Evolutionary conservation across 129 eudicot genomes (phyloP).

Genomic region (Cynara cardunculus): DNA sequence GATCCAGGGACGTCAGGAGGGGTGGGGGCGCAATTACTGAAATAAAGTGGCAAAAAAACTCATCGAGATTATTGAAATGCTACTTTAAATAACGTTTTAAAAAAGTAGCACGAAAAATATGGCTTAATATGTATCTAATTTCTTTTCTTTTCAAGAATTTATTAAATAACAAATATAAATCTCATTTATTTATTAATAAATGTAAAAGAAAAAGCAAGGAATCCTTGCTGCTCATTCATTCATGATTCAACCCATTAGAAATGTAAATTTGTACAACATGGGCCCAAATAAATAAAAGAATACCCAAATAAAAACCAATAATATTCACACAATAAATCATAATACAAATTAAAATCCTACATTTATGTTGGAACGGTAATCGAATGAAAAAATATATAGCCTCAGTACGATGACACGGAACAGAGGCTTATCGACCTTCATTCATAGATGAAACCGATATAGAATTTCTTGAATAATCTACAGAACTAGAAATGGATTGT

Average conservation of each 20-base stretch:
- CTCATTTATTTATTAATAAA: neutral
- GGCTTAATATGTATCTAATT: neutral
- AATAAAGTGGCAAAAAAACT: too few species aligned
- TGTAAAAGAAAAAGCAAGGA: too few species aligned
- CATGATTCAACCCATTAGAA: neutral
- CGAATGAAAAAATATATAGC: neutral
- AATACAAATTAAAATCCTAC: neutral
- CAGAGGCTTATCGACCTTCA: constrained; percentile 55
- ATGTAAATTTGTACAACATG: neutral
- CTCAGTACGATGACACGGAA: neutral
- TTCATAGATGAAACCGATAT: constrained; percentile 62
- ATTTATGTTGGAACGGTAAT: neutral
- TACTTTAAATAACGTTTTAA: too few species aligned
- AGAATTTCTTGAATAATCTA: constrained; percentile 65
- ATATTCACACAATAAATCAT: neutral
- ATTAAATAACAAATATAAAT: neutral
- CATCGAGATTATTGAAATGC: too few species aligned
- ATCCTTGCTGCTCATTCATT: too few species aligned
- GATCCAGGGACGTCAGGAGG: too few species aligned
- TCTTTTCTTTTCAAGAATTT: neutral
- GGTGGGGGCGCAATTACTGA: too few species aligned
- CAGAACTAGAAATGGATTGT: constrained; percentile 33
- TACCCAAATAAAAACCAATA: neutral
- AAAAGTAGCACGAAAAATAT: too few species aligned
- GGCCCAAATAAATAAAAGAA: neutral